A percentile compares a stretch with the other conserved stretches of the same genome.
phyloP scores from a whole-genome alignment of 1,284 basidiomycete species.

The Boletellus deceptivus region DNA sequence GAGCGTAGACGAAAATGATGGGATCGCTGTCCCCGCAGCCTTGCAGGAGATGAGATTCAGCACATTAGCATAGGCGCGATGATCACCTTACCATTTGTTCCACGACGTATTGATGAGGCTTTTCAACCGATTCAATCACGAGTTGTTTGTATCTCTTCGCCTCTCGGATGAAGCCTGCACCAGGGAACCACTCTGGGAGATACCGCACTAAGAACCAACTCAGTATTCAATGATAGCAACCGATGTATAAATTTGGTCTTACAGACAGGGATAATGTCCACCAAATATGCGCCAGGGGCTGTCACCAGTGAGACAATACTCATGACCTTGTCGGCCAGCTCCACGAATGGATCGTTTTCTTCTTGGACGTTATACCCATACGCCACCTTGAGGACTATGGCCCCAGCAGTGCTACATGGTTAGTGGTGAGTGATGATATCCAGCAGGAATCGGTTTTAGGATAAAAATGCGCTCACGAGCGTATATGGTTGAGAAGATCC shows the following conservation, averaged over 20 bases:
- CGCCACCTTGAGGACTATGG: conserved; percentile 20
- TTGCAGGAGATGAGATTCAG: conserved; percentile 14
- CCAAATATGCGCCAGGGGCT: conserved; percentile 28
- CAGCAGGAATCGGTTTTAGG: background rate
- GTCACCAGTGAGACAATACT: conserved; percentile 11
- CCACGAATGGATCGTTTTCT: conserved; percentile 28
- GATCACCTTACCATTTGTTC: conserved; percentile 38
- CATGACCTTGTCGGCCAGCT: conserved; percentile 21
- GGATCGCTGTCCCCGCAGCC: conserved; percentile 38
- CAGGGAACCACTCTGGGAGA: conserved; percentile 52
- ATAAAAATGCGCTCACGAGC: conserved; percentile 21
- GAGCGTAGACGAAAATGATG: conserved; percentile 37
- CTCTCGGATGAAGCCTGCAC: conserved; percentile 42
- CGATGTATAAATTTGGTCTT: background rate
- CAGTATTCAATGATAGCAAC: background rate
- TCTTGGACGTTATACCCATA: conserved; percentile 27
- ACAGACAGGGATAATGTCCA: conserved; percentile 33
- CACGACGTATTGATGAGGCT: conserved; percentile 40
- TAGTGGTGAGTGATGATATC: background rate
- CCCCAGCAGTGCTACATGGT: conserved; percentile 9
- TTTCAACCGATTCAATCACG: conserved; percentile 32
- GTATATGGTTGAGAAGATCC: conserved; percentile 17
- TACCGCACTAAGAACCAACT: conserved; percentile 33
- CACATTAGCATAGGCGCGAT: background rate
- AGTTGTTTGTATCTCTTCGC: conserved; percentile 37